phyloP scores from a whole-genome alignment of 371 early-diverging fungal species.

The Lichtheimia ramosa region DNA sequence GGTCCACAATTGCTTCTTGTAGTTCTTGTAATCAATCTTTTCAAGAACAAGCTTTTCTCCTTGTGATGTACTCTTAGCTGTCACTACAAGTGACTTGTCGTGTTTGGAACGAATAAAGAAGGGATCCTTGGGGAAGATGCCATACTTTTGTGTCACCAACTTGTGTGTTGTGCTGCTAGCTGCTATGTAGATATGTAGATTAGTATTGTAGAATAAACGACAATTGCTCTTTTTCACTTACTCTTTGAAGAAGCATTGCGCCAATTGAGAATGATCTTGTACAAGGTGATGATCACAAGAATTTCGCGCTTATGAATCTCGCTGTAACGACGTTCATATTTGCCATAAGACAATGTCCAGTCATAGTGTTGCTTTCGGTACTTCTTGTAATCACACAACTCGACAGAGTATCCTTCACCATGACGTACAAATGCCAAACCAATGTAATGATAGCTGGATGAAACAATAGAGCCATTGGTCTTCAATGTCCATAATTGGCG shows the following conservation, averaged over 20 bases:
- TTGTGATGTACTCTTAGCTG: conserved; percentile 26
- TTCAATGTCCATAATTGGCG: conserved; percentile 37
- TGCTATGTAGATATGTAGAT: not conserved
- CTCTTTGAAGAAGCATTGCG: conserved; percentile 12
- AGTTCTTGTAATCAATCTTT: conserved; percentile 33
- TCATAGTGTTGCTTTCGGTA: conserved; percentile 19
- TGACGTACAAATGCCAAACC: conserved; percentile 30
- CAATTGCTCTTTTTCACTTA: conserved; percentile 13
- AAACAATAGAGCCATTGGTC: conserved; percentile 40
- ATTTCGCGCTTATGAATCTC: conserved; percentile 32
- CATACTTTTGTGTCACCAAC: conserved; percentile 35
- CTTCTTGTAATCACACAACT: conserved; percentile 25
- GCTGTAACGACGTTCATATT: conserved; percentile 27
- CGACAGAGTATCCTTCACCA: conserved; percentile 22
- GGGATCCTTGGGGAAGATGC: conserved; percentile 48
- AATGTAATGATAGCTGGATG: conserved; percentile 16
- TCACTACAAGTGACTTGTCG: conserved; percentile 31
- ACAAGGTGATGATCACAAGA: conserved; percentile 24
- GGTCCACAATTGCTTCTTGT: conserved; percentile 56
- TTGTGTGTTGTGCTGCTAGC: conserved; percentile 26
- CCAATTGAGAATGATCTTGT: conserved; percentile 27
- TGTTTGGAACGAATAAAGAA: conserved; percentile 45
- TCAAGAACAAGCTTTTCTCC: conserved; percentile 35
- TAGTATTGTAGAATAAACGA: too few species aligned
- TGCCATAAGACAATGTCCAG: conserved; percentile 40